Base-by-base conservation (phyloP, 2,329 filamentous ascomycete species). In the Neofusicoccum sp. region DNA sequence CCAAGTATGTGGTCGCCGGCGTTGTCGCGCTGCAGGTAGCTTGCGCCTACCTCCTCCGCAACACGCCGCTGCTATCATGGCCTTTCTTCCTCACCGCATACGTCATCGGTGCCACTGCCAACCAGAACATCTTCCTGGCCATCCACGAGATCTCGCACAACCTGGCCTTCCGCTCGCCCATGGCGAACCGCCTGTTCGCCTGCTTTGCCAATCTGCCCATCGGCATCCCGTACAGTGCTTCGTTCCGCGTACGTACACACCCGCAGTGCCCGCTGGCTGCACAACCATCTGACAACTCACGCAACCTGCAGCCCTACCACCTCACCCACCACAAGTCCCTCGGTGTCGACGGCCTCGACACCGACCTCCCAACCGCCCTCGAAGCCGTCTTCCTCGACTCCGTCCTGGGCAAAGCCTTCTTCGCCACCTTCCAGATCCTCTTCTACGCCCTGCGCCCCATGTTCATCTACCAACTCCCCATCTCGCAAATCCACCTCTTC, bases 81-180 rank as follows among this genome's bases (percentile, higher is more conserved):
- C 87, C 84, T 67, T 97, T 96, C 81, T 89, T 96, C 83, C 83
- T 89, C 62, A 90, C 93, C 0, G 93, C 92, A 67, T 99, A 99
- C 79, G 80, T 97, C 61, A 84, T 99, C 66, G 95, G 95, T 63
- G 95, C 95, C 34, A 98, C 95, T 0, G 89, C 94, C 61, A 99
- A 98, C 83, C 95, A 99, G 83, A 99, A 99, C 78, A 86, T 98
- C 56, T 99, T 99, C 82, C 88, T 99, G 45, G 93, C 95, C 64
- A 99, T 99, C 73, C 95, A 99, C 81, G 95, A 99, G 80, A 98
- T 99, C 76, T 96, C 92, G 14, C 95, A 99, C 81, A 99, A 99
- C 76, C 84, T 99, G 66, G 95, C 94, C 39, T 98, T 98, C 83
- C 87, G 87, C 68, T 93, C 87, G 31, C 85, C 91, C 1, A 76